Conservation (phyloP, 2,329 filamentous ascomycete species). For the Didymosphaeria variabile region DNA sequence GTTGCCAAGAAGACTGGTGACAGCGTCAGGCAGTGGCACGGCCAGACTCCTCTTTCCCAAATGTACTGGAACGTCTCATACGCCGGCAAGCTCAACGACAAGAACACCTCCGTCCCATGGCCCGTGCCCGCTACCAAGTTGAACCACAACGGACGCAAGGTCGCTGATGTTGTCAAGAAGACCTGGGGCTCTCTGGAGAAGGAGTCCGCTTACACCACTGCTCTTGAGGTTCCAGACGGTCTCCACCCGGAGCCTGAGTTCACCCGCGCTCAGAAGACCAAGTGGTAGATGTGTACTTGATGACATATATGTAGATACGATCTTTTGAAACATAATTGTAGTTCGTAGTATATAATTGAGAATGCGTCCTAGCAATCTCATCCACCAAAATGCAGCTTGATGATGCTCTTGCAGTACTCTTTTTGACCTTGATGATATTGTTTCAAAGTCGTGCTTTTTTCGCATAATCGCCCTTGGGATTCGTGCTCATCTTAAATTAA, state of each 20-base stretch:
- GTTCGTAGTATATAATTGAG: not conserved
- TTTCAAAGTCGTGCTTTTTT: not conserved
- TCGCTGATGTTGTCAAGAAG: conserved; percentile 33
- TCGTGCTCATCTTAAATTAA: no score
- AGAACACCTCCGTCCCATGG: conserved; percentile 38
- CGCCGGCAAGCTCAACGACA: conserved; percentile 42
- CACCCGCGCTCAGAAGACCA: conserved; percentile 11
- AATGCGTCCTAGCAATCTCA: not conserved
- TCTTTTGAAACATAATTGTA: conserved; percentile 1
- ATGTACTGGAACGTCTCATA: conserved; percentile 47
- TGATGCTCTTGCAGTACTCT: not conserved
- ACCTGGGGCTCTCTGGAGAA: conserved; percentile 35
- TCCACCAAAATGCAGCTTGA: not conserved
- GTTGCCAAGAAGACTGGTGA: conserved; percentile 42
- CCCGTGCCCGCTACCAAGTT: conserved; percentile 39
- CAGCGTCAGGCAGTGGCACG: conserved; percentile 35
- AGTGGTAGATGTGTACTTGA: not conserved
- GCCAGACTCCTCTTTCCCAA: conserved; percentile 34
- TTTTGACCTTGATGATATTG: not conserved
- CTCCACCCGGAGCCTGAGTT: conserved; percentile 45
- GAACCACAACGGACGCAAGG: conserved; percentile 38
- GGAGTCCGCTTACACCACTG: conserved; percentile 39
- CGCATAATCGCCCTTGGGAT: no score
- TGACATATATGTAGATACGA: conserved; percentile 1
- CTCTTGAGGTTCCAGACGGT: conserved; percentile 45